These are phyloP conservation scores for Pythium periplocum DNA, from an alignment of 352 stramenopile species.

Conservation along the genomic window DNA sequence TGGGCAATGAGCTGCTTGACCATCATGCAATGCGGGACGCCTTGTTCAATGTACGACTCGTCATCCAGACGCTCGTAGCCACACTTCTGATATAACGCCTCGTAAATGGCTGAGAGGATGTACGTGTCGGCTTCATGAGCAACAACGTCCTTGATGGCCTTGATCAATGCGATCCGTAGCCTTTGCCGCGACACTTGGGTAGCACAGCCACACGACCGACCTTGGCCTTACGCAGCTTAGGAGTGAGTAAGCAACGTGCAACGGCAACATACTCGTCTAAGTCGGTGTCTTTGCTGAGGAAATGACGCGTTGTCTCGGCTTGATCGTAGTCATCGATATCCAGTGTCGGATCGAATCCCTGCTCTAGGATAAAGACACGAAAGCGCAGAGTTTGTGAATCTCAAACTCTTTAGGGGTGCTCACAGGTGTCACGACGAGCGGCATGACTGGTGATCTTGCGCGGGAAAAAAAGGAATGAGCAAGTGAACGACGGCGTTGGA, in stretches of 20 bases:
- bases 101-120: conserved; percentile 5
- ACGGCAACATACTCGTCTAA: conserved; percentile 1
- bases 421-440: conserved; percentile 23
- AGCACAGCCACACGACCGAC: conserved; percentile 1
- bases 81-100: conserved; percentile 28
- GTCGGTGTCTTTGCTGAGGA: neutral
- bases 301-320: neutral
- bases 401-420: conserved; percentile 26
- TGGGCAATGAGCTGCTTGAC: conserved; percentile 14
- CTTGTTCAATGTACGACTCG: conserved; percentile 27
- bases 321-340: conserved; percentile 1
- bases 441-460: neutral
- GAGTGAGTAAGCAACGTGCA: neutral
- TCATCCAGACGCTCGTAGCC: conserved; percentile 21
- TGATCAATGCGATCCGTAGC: neutral
- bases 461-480: neutral
- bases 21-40: conserved; percentile 38
- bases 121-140: neutral
- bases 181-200: conserved; percentile 1
- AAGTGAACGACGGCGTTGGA: neutral
- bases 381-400: conserved; percentile 11
- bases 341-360: neutral
- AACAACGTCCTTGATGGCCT: neutral
- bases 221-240: neutral
- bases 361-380: neutral